Percentiles rank a stretch among this genome's conserved stretches.
phyloP scores from a whole-genome alignment of 2,329 filamentous ascomycete species.

The Aspergillus carbonarius region DNA sequence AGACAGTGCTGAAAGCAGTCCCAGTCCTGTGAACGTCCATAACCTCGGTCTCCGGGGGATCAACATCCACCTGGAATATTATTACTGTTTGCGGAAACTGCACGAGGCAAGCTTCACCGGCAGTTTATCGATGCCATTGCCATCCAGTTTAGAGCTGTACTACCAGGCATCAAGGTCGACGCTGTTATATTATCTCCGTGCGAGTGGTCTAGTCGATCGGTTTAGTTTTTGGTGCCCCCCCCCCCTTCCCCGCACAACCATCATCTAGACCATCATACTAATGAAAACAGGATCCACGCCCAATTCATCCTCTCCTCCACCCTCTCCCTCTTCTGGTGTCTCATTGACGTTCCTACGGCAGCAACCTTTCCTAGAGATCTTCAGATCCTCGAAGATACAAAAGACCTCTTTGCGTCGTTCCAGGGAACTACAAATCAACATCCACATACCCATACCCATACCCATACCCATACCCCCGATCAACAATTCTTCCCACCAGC shows the following conservation, averaged over 20 bases:
- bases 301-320: constrained; percentile 7
- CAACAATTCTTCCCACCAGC: background rate
- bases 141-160: constrained; percentile 25
- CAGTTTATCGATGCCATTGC: constrained; percentile 8
- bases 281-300: constrained; percentile 4
- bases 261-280: background rate
- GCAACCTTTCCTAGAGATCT: background rate
- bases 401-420: background rate
- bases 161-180: constrained; percentile 26
- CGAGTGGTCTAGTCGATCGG: background rate
- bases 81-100: constrained; percentile 25
- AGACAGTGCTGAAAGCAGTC: background rate
- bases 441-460: no score
- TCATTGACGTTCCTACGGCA: background rate
- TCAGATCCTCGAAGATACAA: constrained; percentile 3
- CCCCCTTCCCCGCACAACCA: background rate
- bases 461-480: background rate
- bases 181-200: constrained; percentile 16
- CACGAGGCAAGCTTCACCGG: constrained; percentile 19
- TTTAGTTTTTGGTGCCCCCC: background rate
- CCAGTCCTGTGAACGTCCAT: constrained; percentile 15
- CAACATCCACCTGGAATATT: constrained; percentile 27
- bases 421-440: background rate
- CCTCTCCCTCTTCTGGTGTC: constrained; percentile 1
- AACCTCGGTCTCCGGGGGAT: constrained; percentile 26